Percentiles rank a stretch among this genome's conserved stretches.
These are phyloP conservation scores for Aureobasidium melanogenum DNA, from an alignment of 2,329 filamentous ascomycete genomes.

Conservation along the genomic window DNA sequence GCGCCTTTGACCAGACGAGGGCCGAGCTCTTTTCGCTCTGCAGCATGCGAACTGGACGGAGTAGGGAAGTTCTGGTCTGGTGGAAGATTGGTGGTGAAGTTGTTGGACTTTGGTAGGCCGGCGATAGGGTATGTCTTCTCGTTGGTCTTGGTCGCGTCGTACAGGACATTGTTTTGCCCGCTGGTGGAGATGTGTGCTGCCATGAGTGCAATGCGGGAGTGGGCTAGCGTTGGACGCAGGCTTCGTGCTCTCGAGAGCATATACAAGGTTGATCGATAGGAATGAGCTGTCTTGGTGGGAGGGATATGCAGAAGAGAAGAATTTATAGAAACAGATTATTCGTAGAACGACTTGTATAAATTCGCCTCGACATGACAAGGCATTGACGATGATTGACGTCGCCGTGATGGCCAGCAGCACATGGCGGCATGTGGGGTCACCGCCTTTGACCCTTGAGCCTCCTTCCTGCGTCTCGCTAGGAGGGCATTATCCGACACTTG, in stretches of 20 bases:
- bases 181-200: conserved; percentile 32
- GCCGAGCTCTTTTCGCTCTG: conserved; percentile 64
- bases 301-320: background rate
- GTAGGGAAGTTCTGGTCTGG: conserved; percentile 72
- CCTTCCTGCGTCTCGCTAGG: background rate
- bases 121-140: conserved; percentile 30
- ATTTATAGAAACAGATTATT: too few relatives aligned
- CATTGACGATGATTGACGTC: conserved; percentile 3
- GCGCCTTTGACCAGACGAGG: conserved; percentile 80
- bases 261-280: background rate
- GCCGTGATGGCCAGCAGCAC: background rate
- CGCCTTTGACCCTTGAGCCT: background rate
- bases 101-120: conserved; percentile 55
- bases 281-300: background rate
- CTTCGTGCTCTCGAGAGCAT: conserved; percentile 9
- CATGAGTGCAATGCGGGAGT: conserved; percentile 33
- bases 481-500: background rate
- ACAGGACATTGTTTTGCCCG: conserved; percentile 13
- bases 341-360: background rate
- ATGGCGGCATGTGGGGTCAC: conserved; percentile 1
- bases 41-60: conserved; percentile 70
- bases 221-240: conserved; percentile 5
- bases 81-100: conserved; percentile 59
- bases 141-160: conserved; percentile 18
- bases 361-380: background rate